A percentile compares a stretch with the other conserved stretches of the same genome.
Evolutionary conservation across 352 stramenopile genomes (phyloP).

Genomic region (Globisporangium camurandrum): DNA sequence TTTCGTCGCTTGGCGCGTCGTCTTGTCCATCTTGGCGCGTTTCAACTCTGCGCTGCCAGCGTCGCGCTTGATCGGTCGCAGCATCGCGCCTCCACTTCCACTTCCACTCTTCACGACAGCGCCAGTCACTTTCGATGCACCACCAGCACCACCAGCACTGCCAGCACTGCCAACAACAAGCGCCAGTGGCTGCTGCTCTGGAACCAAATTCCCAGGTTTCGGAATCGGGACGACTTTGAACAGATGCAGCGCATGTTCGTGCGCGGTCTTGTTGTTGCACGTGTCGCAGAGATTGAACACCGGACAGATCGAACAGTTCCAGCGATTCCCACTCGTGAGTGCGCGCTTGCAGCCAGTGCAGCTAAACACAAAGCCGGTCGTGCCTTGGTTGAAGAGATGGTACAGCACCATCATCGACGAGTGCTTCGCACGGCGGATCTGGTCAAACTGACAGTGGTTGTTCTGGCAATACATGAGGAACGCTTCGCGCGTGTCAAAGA

Average conservation of each 20-base stretch:
- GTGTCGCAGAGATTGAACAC: slow-evolving; percentile 95
- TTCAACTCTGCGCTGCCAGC: slow-evolving; percentile 37
- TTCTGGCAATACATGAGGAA: slow-evolving; percentile 88
- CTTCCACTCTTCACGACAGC: too few species aligned
- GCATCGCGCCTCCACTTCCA: too few species aligned
- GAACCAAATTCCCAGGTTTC: slow-evolving; percentile 52
- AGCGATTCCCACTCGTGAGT: slow-evolving; percentile 92
- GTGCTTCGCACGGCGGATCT: slow-evolving; percentile 77
- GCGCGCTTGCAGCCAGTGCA: slow-evolving; percentile 93
- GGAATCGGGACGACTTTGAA: slow-evolving; percentile 90
- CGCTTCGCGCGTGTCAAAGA: slow-evolving; percentile 90
- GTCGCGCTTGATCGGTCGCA: slow-evolving; percentile 34
- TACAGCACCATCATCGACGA: slow-evolving; percentile 85
- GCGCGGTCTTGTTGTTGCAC: slow-evolving; percentile 90
- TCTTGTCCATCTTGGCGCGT: slow-evolving; percentile 27
- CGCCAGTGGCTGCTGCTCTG: slow-evolving; percentile 17
- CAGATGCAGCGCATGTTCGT: slow-evolving; percentile 89
- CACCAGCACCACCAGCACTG: too few species aligned
- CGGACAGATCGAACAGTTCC: slow-evolving; percentile 94
- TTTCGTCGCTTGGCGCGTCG: slow-evolving; percentile 8
- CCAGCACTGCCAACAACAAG: neutral
- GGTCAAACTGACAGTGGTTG: slow-evolving; percentile 81
- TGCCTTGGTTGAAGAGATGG: slow-evolving; percentile 90
- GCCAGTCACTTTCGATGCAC: slow-evolving; percentile 5
- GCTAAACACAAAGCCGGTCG: slow-evolving; percentile 96